Evolutionary conservation across 805 yeast genomes (phyloP).

Genomic region (Lachancea sp.): DNA sequence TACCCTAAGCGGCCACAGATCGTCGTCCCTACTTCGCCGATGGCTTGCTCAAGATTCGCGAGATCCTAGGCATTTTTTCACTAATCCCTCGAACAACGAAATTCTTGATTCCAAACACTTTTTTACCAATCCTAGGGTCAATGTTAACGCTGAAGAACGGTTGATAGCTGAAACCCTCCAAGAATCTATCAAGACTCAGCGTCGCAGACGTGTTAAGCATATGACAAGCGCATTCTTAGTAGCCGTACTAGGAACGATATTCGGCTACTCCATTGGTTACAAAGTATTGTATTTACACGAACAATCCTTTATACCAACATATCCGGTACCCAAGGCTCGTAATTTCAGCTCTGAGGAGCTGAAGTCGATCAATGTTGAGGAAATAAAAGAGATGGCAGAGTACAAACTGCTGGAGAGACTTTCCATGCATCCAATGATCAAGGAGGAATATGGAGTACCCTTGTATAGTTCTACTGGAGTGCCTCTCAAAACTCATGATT

Average conservation of each 20-base stretch:
- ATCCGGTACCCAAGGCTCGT: slow-evolving; percentile 22
- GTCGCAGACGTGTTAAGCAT: slow-evolving; percentile 16
- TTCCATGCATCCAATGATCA: slow-evolving; percentile 28
- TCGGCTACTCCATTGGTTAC: slow-evolving; percentile 28
- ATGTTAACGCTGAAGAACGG: background rate
- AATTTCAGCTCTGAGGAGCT: slow-evolving; percentile 21
- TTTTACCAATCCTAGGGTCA: slow-evolving; percentile 17
- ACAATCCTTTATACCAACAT: slow-evolving; percentile 25
- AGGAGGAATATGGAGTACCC: slow-evolving; percentile 31
- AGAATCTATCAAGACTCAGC: slow-evolving; percentile 19
- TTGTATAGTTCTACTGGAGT: slow-evolving; percentile 16
- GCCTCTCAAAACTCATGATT: slow-evolving; percentile 19
- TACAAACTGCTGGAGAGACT: slow-evolving; percentile 21
- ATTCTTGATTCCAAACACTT: slow-evolving; percentile 22
- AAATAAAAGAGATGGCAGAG: slow-evolving; percentile 19
- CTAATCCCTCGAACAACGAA: slow-evolving; percentile 11
- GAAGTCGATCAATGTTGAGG: slow-evolving; percentile 17
- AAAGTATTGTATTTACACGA: slow-evolving; percentile 23
- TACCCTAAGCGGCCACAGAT: background rate
- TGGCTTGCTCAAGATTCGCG: slow-evolving; percentile 1
- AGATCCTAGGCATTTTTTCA: slow-evolving; percentile 20
- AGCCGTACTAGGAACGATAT: slow-evolving; percentile 17
- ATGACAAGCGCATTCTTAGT: slow-evolving; percentile 13
- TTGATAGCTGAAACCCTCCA: slow-evolving; percentile 13
- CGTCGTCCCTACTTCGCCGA: background rate